Base-by-base conservation (phyloP, 192 early-diverging fungal species). In the Mortierella antarctica region DNA sequence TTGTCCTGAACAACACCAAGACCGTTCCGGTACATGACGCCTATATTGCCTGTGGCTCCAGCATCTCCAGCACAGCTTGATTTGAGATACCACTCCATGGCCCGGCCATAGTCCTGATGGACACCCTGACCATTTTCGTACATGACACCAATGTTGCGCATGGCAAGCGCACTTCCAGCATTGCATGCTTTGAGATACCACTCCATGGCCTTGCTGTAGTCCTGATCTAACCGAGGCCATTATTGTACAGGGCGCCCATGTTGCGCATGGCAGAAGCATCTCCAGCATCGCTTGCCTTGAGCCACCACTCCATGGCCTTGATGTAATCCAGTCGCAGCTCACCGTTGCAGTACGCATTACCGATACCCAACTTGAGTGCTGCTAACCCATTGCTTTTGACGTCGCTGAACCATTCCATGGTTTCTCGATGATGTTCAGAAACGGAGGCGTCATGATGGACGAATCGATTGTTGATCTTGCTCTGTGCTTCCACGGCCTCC, bases 211-310 rank as follows among this genome's bases (percentile, higher is more conserved):
- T 57, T 57, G 55, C 1, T 6, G 21, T 2, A 57, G 6, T 57
- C 55, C 20, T 57, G 55, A 10, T 13, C 17, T 5, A 21, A 21
- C 55, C 55, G 1, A 18, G 13, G 1, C 55, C 55, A 9, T 23
- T 57, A 1, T 2, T 21, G 21, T 18, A 57, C 55, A 59, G 6
- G 2, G 6, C 11, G 4, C 57, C 57, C 0, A 59, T 23, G 39
- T 59, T 59, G 23, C 2, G 13, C 57, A 41, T 31, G 6, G 82
- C 69, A 9, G 50, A 50, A 2, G 67, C 31, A 23, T 71, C 21
- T 40, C 75, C 74, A 42, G 55, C 44, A 18, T 65, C 53, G 17
- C 74, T 67, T 45, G 84, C 82, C 42, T 83, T 71, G 41, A 68
- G 57, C 50, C 74, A 85, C 49, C 55, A 85, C 20, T 65, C 47